A percentile compares a stretch with the other conserved stretches of the same genome.
Evolutionary conservation across 2,329 filamentous ascomycete species (phyloP).

Genomic region (Ophiostoma montium): DNA sequence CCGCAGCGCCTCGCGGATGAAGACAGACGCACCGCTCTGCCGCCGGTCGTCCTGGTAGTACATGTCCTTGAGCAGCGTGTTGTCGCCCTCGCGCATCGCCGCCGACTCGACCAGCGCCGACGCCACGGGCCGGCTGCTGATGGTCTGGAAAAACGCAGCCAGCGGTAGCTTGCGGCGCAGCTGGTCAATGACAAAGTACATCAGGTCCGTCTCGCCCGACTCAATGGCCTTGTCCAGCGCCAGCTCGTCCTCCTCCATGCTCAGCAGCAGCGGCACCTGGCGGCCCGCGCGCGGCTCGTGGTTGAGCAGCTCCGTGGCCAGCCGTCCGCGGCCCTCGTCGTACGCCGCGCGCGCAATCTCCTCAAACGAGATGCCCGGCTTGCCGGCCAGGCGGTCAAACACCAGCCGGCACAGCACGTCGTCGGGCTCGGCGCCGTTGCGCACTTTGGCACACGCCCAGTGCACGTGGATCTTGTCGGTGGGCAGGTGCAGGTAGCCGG

Average conservation of each 20-base stretch:
- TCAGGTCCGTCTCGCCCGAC: conserved; percentile 83
- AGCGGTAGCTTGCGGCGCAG: conserved; percentile 83
- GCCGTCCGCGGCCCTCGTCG: conserved; percentile 76
- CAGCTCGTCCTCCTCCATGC: conserved; percentile 90
- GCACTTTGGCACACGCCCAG: conserved; percentile 92
- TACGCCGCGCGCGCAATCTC: conserved; percentile 86
- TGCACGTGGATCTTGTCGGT: conserved; percentile 88
- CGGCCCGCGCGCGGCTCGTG: conserved; percentile 91
- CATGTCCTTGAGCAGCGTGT: conserved; percentile 77
- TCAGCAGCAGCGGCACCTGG: conserved; percentile 83
- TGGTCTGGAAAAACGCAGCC: conserved; percentile 80
- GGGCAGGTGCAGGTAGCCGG: conserved; percentile 72
- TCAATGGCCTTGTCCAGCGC: conserved; percentile 94
- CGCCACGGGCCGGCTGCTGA: conserved; percentile 73
- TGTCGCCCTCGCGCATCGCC: conserved; percentile 54
- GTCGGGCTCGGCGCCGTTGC: conserved; percentile 70
- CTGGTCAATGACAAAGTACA: conserved; percentile 77
- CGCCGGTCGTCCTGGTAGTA: conserved; percentile 96
- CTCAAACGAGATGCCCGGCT: conserved; percentile 89
- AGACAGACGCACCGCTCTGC: conserved; percentile 74
- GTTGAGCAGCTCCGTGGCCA: conserved; percentile 83
- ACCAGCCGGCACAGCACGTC: conserved; percentile 76
- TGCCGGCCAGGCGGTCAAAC: conserved; percentile 73
- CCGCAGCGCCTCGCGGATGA: conserved; percentile 68
- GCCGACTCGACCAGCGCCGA: conserved; percentile 81